Evolutionary conservation across 1,284 basidiomycete species (phyloP), one percentile per base, ranked within the genome.

Genomic region (Apiotrichum domesticum): DNA sequence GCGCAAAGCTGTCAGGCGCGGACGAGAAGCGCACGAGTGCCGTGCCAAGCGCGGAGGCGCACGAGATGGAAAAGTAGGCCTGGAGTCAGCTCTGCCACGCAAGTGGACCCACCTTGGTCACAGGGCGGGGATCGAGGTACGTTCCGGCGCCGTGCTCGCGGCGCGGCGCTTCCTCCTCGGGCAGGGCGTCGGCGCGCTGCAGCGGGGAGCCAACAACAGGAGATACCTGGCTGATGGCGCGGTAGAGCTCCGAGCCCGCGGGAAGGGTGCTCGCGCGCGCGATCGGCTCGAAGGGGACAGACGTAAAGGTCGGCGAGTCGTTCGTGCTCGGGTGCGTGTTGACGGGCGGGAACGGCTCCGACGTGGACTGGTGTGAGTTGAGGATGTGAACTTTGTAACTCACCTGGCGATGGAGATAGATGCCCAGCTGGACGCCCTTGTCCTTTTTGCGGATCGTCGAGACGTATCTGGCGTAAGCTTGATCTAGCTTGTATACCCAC

Each of bases 331-430:
- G 55, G 7, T 51, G 45, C 21, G 46, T 39, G 33, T 54, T 58
- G 15, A 55, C 54, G 5, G 44, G 29, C 72, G 67, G 35, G 71
- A 74, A 35, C 71, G 76, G 62, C 4, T 76, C 72, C 82, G 80
- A 61, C 88, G 88, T 43, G n/a, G 54, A 58, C 56, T 61, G 52
- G 34, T 3, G 21, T 6, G n/a, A 15, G 41, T 42, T 42, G 14
- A 14, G 21, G 21, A 21, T 21, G 21, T 21, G 21, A 21, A 21
- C 21, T 21, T 21, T 21, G 21, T 21, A 6, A 56, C 56, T 6
- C 11, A 60, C 57, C 73, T 94, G 90, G 9, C 92, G 82, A 69
- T 94, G 90, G 3, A 97, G 80, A 67, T 96, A 97, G 50, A 96
- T 85, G 1, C 93, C 92, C 0, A 96, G 80, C 71, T 96, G 91